phyloP scores from a whole-genome alignment of 148 eudicot genomes.

The Fagopyrum tataricum region DNA sequence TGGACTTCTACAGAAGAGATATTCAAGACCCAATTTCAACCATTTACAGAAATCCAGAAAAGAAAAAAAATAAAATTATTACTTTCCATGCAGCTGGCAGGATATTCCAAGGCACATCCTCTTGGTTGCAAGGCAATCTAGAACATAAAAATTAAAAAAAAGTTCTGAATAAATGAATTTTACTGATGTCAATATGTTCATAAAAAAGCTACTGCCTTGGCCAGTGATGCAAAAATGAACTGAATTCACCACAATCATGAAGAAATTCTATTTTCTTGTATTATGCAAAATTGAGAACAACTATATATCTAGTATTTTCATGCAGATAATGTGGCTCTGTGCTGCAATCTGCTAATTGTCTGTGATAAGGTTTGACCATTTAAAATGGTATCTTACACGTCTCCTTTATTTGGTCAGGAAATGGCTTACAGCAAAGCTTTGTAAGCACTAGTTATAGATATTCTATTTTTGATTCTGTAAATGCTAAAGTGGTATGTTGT shows the following conservation, averaged over 20 bases:
- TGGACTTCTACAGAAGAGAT: background rate
- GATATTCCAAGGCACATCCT: conserved; percentile 19
- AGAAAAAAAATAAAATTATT: background rate
- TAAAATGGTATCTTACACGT: background rate
- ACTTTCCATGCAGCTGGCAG: conserved; percentile 8
- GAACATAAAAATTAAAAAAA: background rate
- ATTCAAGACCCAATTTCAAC: background rate
- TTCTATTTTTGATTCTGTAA: background rate
- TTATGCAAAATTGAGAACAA: too few relatives aligned
- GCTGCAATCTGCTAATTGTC: too few relatives aligned
- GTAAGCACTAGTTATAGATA: background rate
- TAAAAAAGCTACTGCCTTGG: too few relatives aligned
- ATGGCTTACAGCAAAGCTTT: conserved; percentile 6
- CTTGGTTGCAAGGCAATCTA: background rate
- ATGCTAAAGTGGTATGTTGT: background rate
- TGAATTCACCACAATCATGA: too few relatives aligned
- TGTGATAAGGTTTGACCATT: too few relatives aligned
- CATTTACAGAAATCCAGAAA: background rate
- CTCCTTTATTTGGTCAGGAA: background rate
- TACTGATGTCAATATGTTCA: too few relatives aligned
- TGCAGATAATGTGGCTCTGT: too few relatives aligned
- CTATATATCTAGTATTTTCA: too few relatives aligned
- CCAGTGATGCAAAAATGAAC: too few relatives aligned
- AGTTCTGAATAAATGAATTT: too few relatives aligned
- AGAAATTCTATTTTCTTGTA: too few relatives aligned